phyloP scores from a whole-genome alignment of 805 yeast species.

The Candida ovalis region DNA sequence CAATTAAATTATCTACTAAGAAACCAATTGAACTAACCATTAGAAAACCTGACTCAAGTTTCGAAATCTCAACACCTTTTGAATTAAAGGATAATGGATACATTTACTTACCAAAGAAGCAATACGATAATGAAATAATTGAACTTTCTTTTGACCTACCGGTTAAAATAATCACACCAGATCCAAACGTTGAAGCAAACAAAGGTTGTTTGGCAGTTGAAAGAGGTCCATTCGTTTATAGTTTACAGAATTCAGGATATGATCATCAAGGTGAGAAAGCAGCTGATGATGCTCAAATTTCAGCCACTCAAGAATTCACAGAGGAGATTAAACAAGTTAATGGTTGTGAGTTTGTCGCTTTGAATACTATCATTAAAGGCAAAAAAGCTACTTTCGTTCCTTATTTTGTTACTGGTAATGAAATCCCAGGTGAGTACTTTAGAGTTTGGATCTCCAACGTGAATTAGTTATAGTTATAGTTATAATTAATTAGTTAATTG shows the following conservation, averaged over 20 bases:
- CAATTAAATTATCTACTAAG: conserved; percentile 3
- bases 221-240: conserved; percentile 23
- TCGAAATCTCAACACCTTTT: conserved; percentile 3
- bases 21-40: conserved; percentile 12
- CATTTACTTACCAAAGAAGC: conserved; percentile 7
- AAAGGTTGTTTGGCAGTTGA: conserved; percentile 19
- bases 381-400: conserved; percentile 14
- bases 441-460: conserved; percentile 16
- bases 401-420: conserved; percentile 21
- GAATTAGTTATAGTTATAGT: neutral
- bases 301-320: conserved; percentile 5
- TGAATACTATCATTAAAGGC: conserved; percentile 9
- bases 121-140: conserved; percentile 5
- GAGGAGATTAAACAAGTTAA: conserved; percentile 1
- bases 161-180: conserved; percentile 11
- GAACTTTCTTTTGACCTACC: conserved; percentile 11
- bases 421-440: conserved; percentile 22
- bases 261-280: conserved; percentile 4
- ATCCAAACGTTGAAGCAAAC: conserved; percentile 19
- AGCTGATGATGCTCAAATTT: conserved; percentile 9
- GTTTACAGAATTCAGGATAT: conserved; percentile 15
- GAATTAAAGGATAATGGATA: conserved; percentile 9
- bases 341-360: conserved; percentile 10
- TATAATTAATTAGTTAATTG: too few relatives aligned
- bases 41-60: conserved; percentile 13